Evolutionary conservation across 2,329 filamentous ascomycete species (phyloP).

Genomic region (Colletotrichum musicola): DNA sequence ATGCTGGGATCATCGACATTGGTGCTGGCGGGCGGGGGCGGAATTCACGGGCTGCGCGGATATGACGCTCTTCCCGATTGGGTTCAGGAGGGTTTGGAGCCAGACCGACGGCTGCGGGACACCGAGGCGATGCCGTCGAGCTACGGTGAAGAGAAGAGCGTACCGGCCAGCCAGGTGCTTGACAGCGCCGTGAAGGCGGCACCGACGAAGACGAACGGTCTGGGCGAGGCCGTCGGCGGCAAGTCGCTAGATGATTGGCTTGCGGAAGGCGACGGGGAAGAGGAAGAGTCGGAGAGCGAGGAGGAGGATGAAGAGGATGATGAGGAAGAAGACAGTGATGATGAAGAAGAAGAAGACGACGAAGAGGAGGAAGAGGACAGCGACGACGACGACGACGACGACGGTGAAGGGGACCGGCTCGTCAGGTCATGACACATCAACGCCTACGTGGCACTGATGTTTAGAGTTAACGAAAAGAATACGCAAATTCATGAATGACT

Average conservation of each 20-base stretch:
- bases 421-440: constrained; percentile 50
- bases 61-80: constrained; percentile 87
- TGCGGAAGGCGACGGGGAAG: constrained; percentile 75
- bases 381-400: constrained; percentile 10
- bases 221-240: constrained; percentile 62
- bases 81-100: constrained; percentile 85
- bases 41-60: constrained; percentile 79
- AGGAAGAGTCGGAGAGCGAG: constrained; percentile 63
- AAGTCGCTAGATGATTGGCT: constrained; percentile 96
- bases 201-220: constrained; percentile 63
- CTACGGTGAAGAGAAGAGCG: constrained; percentile 55
- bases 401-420: constrained; percentile 50
- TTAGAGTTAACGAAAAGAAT: not conserved
- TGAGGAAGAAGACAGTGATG: constrained; percentile 62
- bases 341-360: constrained; percentile 61
- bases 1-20: constrained; percentile 87
- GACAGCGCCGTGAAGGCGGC: constrained; percentile 64
- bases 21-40: constrained; percentile 82
- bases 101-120: constrained; percentile 79
- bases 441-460: not conserved
- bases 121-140: constrained; percentile 56
- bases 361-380: constrained; percentile 60
- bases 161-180: constrained; percentile 73
- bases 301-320: constrained; percentile 64
- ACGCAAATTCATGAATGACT: not conserved